Base-by-base conservation (phyloP, 495 filamentous ascomycete species). In the Bombardia bombarda region DNA sequence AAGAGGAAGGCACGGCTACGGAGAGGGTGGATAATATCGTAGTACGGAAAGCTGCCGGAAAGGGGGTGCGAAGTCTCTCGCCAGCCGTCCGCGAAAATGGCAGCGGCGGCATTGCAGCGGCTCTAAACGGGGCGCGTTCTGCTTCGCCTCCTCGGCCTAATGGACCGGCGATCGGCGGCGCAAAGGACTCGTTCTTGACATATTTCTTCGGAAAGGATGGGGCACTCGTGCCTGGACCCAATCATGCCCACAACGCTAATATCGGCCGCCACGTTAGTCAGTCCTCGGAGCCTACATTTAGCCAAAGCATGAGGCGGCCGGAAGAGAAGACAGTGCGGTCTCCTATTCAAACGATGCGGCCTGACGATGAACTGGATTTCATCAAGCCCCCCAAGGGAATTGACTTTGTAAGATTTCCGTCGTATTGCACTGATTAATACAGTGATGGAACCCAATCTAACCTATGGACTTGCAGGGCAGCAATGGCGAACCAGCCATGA, bases 191-290 rank as follows among this genome's bases (percentile, higher is more conserved):
- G 0, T 98, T 98, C 68, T 62, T 98, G 40, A 96, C 90, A 61
- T 98, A 97, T 60, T 98, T 98, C 69, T 98, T 98, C 55, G 89
- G 92, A 38, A 95, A 97, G 51, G 90, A 97, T 49, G 87, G 86
- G 10, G 67, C 70, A 3, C 53, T 74, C 31, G 74, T 75, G 35
- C 51, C 62, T 3, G 64, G 69, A 1, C 49, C 55, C 13, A 49
- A 56, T 20, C 52, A 66, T 35, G 51, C 42, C 8, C 54, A 61
- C 52, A 55, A 70, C 59, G 49, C 71, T 56, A 46, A 70, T 40
- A 48, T 71, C 18, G 67, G 61, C 33, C 71, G 86, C 47, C 84
- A 90, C 49, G 79, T 83, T 18, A 83, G 77, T 60, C 80, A 87
- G 55, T 72, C 74, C 17, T 69, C 74, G 21, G 90, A 96, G 51